These are phyloP conservation scores for Colletotrichum truncatum DNA, from an alignment of 2,329 filamentous ascomycete species.

Conservation along the genomic window DNA sequence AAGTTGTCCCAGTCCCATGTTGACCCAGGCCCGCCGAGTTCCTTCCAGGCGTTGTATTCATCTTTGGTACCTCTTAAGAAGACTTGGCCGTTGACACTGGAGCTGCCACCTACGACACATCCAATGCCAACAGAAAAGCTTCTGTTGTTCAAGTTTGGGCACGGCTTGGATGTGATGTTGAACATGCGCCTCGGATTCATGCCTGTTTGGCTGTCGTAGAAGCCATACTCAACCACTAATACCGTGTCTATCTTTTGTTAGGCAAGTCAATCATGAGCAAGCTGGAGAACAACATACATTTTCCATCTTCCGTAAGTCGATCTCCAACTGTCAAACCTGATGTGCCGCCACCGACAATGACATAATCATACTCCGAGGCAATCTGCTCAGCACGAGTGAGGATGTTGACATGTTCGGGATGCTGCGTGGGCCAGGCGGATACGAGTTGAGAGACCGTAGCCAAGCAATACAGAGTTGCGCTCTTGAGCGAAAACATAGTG, in stretches of 20 bases:
- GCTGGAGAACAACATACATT: slow-evolving; percentile 34
- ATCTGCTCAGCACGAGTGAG: slow-evolving; percentile 23
- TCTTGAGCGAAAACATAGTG: slow-evolving; percentile 19
- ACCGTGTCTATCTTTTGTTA: slow-evolving; percentile 36
- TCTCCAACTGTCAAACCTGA: slow-evolving; percentile 51
- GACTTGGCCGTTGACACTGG: slow-evolving; percentile 49
- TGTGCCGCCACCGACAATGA: slow-evolving; percentile 53
- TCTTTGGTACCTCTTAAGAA: slow-evolving; percentile 45
- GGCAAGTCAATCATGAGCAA: neutral
- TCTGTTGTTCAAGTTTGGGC: slow-evolving; percentile 37
- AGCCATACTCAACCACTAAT: slow-evolving; percentile 29
- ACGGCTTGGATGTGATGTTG: slow-evolving; percentile 41
- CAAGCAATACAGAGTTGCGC: neutral
- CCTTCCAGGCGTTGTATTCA: slow-evolving; percentile 55
- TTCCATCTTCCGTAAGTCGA: slow-evolving; percentile 46
- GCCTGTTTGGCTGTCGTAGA: slow-evolving; percentile 32
- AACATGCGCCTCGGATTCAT: slow-evolving; percentile 36
- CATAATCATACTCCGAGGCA: slow-evolving; percentile 36
- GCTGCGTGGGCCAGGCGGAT: slow-evolving; percentile 17
- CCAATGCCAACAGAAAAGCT: slow-evolving; percentile 40
- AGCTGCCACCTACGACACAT: slow-evolving; percentile 48
- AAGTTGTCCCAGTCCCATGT: slow-evolving; percentile 48
- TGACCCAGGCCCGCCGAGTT: slow-evolving; percentile 55
- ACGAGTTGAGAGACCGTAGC: neutral
- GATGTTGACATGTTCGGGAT: slow-evolving; percentile 18